These are phyloP conservation scores for Ambrosiella beaveri DNA, from an alignment of 2,329 filamentous ascomycete species.

Conservation along the genomic window DNA sequence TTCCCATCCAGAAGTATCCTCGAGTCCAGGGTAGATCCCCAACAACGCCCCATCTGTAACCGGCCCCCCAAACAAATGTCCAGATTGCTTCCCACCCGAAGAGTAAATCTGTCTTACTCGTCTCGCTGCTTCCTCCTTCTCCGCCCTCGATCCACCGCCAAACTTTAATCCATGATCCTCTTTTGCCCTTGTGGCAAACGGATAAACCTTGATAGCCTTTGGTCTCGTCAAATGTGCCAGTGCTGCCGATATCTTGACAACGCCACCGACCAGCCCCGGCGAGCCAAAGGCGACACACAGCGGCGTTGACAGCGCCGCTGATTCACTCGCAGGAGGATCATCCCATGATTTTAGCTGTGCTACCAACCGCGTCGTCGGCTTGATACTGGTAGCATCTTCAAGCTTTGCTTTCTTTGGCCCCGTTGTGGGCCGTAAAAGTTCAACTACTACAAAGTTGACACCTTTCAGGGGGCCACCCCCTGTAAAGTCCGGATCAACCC, in stretches of 20 bases:
- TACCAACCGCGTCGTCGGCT: conserved; percentile 47
- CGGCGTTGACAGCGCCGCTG: conserved; percentile 59
- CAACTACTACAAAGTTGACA: conserved; percentile 61
- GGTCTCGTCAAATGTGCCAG: conserved; percentile 47
- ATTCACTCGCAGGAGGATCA: conserved; percentile 67
- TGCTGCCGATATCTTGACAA: conserved; percentile 75
- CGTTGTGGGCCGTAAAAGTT: conserved; percentile 69
- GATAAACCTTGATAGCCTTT: conserved; percentile 56
- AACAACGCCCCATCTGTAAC: conserved; percentile 79
- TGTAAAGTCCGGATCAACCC: conserved; percentile 68
- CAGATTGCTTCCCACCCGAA: conserved; percentile 24
- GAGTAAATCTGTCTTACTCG: conserved; percentile 57
- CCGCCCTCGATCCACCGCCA: conserved; percentile 69
- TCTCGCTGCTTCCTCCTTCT: conserved; percentile 60
- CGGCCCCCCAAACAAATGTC: conserved; percentile 56
- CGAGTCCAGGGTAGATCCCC: conserved; percentile 36
- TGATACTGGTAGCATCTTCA: conserved; percentile 43
- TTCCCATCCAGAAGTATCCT: conserved; percentile 48
- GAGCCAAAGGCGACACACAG: conserved; percentile 60
- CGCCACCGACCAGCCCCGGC: conserved; percentile 60
- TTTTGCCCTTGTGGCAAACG: conserved; percentile 48
- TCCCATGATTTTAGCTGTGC: conserved; percentile 66
- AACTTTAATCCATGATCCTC: conserved; percentile 57
- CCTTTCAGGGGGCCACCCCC: conserved; percentile 56
- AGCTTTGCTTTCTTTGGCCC: conserved; percentile 47